Percentiles rank a stretch among this genome's conserved stretches.
Evolutionary conservation across 768 basidiomycete genomes (phyloP).

Genomic region (Naganishia kalamii): DNA sequence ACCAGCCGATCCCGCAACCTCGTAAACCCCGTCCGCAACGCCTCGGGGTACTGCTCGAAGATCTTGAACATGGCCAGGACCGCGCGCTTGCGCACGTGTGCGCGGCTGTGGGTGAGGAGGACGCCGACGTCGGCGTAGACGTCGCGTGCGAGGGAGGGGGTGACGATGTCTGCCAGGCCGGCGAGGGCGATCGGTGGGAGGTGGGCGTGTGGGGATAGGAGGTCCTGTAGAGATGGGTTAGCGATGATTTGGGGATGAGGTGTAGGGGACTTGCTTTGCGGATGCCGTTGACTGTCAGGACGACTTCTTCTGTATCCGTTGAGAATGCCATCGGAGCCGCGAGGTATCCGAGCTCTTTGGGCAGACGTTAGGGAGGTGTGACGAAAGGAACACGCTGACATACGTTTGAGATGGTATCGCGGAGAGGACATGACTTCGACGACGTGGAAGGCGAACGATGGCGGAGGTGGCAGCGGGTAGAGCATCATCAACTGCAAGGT

Average conservation of each 20-base stretch:
- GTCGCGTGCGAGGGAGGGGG: slow-evolving; percentile 83
- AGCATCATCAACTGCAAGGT: slow-evolving; percentile 86
- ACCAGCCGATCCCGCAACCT: slow-evolving; percentile 57
- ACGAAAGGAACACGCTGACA: slow-evolving; percentile 5
- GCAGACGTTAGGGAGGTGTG: not conserved
- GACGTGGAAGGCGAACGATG: slow-evolving; percentile 92
- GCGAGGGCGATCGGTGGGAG: slow-evolving; percentile 64
- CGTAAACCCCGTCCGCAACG: slow-evolving; percentile 58
- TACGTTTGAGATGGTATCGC: slow-evolving; percentile 75
- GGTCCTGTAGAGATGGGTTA: slow-evolving; percentile 56
- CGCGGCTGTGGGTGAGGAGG: slow-evolving; percentile 82
- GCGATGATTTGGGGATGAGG: slow-evolving; percentile 36
- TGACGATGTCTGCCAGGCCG: slow-evolving; percentile 76
- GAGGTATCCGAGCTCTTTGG: slow-evolving; percentile 75
- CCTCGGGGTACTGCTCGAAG: slow-evolving; percentile 74
- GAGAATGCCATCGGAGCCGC: slow-evolving; percentile 86
- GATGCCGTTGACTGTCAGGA: slow-evolving; percentile 79
- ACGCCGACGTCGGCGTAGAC: slow-evolving; percentile 74
- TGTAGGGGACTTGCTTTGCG: slow-evolving; percentile 34
- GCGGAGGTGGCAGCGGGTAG: slow-evolving; percentile 72
- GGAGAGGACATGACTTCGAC: slow-evolving; percentile 97
- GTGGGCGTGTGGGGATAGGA: slow-evolving; percentile 69
- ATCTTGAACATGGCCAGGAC: slow-evolving; percentile 75
- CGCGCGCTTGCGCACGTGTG: slow-evolving; percentile 79
- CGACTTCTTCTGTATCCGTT: slow-evolving; percentile 91